Conservation (phyloP, 208 protist species). For the Trichomonas vaginalis region DNA sequence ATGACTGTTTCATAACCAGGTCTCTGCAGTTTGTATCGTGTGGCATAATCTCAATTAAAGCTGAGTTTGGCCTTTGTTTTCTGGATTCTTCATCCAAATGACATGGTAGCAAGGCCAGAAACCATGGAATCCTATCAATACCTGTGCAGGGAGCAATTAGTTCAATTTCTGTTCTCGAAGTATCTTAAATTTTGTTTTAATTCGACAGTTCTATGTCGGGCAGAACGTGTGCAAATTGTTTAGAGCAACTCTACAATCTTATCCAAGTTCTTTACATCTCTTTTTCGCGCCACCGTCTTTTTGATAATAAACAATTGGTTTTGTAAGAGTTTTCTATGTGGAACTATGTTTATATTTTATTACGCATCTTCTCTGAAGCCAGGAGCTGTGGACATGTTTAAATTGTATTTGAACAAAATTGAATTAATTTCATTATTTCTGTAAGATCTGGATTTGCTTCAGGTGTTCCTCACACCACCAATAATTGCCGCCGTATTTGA, state of each 20-base stretch:
- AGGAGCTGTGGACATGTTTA: background rate
- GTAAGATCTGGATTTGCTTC: background rate
- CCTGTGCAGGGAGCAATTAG: background rate
- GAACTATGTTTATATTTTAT: background rate
- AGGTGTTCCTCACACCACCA: background rate
- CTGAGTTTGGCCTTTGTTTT: background rate
- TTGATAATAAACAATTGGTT: background rate
- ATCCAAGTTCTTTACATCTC: background rate
- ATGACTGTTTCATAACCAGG: background rate
- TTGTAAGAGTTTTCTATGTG: background rate
- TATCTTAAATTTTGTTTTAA: background rate
- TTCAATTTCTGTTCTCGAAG: background rate
- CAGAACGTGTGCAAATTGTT: background rate
- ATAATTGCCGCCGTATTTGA: background rate
- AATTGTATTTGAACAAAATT: background rate
- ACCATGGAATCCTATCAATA: background rate
- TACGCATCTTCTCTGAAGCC: background rate
- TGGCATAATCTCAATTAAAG: background rate
- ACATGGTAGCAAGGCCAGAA: background rate
- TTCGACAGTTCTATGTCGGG: background rate
- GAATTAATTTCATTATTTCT: background rate
- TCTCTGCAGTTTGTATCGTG: background rate
- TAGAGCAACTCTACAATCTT: background rate
- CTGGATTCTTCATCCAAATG: background rate
- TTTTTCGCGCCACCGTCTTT: background rate